phyloP scores from a whole-genome alignment of 2,329 filamentous ascomycete species.

The Trichoderma citrinoviride region DNA sequence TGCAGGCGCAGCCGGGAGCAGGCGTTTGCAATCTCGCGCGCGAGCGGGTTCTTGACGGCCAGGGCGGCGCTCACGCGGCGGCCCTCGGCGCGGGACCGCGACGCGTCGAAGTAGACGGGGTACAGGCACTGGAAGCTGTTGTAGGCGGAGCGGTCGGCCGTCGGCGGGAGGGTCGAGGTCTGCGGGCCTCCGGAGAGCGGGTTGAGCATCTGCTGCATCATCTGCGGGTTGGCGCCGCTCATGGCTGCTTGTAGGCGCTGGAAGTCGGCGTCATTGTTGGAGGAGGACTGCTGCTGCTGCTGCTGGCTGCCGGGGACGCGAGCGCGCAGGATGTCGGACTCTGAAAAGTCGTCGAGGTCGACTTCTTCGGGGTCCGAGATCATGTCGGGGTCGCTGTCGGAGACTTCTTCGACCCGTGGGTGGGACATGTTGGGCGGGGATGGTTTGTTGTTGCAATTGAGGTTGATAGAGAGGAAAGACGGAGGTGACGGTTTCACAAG shows the following conservation, averaged over 20 bases:
- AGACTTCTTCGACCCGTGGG: constrained; percentile 88
- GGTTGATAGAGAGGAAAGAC: too few species aligned
- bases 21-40: constrained; percentile 85
- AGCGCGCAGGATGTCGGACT: constrained; percentile 53
- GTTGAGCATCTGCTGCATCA: constrained; percentile 26
- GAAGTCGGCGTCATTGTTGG: constrained; percentile 23
- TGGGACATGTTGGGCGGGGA: constrained; percentile 64
- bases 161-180: constrained; percentile 32
- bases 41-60: constrained; percentile 81
- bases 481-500: too few species aligned
- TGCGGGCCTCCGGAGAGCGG: constrained; percentile 34
- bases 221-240: constrained; percentile 23
- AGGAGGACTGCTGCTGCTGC: constrained; percentile 26
- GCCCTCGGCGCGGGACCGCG: constrained; percentile 71
- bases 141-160: constrained; percentile 55
- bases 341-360: constrained; percentile 67
- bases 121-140: constrained; percentile 87
- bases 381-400: constrained; percentile 67
- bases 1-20: constrained; percentile 68
- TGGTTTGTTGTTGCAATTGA: too few species aligned
- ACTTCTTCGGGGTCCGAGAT: constrained; percentile 80
- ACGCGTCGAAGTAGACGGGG: constrained; percentile 89
- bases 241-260: constrained; percentile 26
- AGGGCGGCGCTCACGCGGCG: constrained; percentile 70
- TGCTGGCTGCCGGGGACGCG: constrained; percentile 36